These are phyloP conservation scores for Alternaria gansuensis DNA, from an alignment of 2,329 filamentous ascomycete species.

Conservation along the genomic window DNA sequence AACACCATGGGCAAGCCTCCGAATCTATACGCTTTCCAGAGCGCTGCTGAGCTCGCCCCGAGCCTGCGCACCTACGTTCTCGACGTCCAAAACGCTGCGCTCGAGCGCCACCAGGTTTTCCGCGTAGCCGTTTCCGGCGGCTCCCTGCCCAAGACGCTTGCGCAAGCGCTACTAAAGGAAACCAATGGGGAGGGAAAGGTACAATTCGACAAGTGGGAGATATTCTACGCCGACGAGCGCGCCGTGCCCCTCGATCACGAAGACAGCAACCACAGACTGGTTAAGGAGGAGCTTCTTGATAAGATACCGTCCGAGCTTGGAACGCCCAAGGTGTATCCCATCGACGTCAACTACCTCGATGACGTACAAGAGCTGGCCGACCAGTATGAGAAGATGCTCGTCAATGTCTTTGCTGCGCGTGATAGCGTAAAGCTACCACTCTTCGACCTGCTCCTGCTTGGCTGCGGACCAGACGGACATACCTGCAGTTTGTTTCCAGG, in stretches of 20 bases:
- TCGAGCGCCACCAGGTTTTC: slow-evolving; percentile 83
- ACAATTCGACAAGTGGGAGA: slow-evolving; percentile 89
- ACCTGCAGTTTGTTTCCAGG: slow-evolving; percentile 96
- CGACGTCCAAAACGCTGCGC: slow-evolving; percentile 78
- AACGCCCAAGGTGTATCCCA: slow-evolving; percentile 78
- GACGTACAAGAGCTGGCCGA: slow-evolving; percentile 93
- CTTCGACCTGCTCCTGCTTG: slow-evolving; percentile 92
- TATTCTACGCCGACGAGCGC: slow-evolving; percentile 98
- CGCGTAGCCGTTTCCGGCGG: slow-evolving; percentile 93
- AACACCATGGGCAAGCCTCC: slow-evolving; percentile 55
- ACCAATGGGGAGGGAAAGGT: slow-evolving; percentile 67
- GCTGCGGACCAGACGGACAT: slow-evolving; percentile 94
- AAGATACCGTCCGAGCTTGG: slow-evolving; percentile 77
- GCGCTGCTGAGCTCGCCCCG: slow-evolving; percentile 73
- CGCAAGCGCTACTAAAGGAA: slow-evolving; percentile 77
- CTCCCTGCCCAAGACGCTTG: slow-evolving; percentile 87
- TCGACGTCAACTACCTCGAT: slow-evolving; percentile 73
- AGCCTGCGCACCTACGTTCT: slow-evolving; percentile 85
- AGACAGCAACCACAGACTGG: slow-evolving; percentile 91
- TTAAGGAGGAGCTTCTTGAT: slow-evolving; percentile 87
- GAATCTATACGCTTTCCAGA: slow-evolving; percentile 81
- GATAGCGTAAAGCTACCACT: slow-evolving; percentile 94
- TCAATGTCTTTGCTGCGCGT: slow-evolving; percentile 84
- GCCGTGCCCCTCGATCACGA: slow-evolving; percentile 89
- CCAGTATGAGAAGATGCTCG: slow-evolving; percentile 88